A percentile compares a stretch with the other conserved stretches of the same genome.
Evolutionary conservation across 192 early-diverging fungal genomes (phyloP).

Genomic region (Backusella macrospora): DNA sequence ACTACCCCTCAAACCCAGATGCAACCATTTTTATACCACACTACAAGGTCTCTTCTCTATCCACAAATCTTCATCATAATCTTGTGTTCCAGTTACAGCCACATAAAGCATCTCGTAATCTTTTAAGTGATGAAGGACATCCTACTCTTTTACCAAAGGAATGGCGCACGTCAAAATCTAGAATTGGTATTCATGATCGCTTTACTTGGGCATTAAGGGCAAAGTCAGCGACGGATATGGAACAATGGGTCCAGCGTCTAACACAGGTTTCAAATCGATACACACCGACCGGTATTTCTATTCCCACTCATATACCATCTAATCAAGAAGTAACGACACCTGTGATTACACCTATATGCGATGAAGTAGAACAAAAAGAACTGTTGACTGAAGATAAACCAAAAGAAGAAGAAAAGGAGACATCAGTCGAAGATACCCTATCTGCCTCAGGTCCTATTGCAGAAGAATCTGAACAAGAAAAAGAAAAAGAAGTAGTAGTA

Average conservation of each 20-base stretch:
- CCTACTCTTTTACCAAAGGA: slow-evolving; percentile 9
- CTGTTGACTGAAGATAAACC: background rate
- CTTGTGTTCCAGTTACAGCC: slow-evolving; percentile 36
- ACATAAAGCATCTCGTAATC: slow-evolving; percentile 4
- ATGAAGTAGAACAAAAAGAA: background rate
- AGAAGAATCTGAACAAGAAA: background rate
- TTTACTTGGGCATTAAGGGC: slow-evolving; percentile 22
- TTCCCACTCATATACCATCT: background rate
- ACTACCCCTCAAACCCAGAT: slow-evolving; percentile 24
- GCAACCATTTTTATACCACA: slow-evolving; percentile 24
- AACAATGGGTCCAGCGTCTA: slow-evolving; percentile 24
- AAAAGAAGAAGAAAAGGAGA: background rate
- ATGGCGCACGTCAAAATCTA: slow-evolving; percentile 6
- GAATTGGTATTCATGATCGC: slow-evolving; percentile 9
- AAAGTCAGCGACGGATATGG: slow-evolving; percentile 30
- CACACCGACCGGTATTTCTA: background rate
- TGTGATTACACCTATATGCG: background rate
- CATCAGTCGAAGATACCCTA: background rate
- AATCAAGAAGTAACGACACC: background rate
- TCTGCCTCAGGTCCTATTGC: background rate
- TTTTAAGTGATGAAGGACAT: background rate
- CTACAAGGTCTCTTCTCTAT: slow-evolving; percentile 25
- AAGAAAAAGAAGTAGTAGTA: background rate
- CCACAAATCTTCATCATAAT: slow-evolving; percentile 33
- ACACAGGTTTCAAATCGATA: slow-evolving; percentile 15